These are phyloP conservation scores for Ganoderma multipileum DNA, from an alignment of 1,284 basidiomycete genomes.

Conservation along the genomic window DNA sequence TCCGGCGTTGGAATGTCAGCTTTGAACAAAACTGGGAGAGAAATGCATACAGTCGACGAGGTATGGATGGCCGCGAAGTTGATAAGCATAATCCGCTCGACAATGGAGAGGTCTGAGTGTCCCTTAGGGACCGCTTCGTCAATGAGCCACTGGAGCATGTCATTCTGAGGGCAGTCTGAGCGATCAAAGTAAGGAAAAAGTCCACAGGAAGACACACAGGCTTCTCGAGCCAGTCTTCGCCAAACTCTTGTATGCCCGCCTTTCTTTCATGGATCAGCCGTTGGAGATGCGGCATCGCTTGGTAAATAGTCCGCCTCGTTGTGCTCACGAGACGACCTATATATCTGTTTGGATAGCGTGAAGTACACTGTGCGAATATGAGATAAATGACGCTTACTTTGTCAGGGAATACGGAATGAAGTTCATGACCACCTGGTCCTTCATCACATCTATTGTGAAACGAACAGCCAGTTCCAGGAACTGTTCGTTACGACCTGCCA, in stretches of 20 bases:
- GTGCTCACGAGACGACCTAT: neutral
- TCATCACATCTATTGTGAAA: slow-evolving; percentile 13
- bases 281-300: neutral
- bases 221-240: slow-evolving; percentile 16
- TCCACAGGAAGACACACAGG: slow-evolving; percentile 5
- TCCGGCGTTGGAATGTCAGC: neutral
- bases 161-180: slow-evolving; percentile 26
- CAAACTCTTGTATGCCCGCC: slow-evolving; percentile 8
- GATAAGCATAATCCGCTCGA: slow-evolving; percentile 33
- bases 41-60: slow-evolving; percentile 35
- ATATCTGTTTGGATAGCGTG: neutral
- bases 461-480: slow-evolving; percentile 30
- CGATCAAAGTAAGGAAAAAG: neutral
- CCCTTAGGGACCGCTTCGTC: slow-evolving; percentile 32
- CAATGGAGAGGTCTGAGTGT: slow-evolving; percentile 28
- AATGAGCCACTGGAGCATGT: slow-evolving; percentile 37
- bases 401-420: slow-evolving; percentile 39
- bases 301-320: neutral
- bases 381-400: slow-evolving; percentile 31
- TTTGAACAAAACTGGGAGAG: neutral
- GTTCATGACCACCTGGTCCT: slow-evolving; percentile 18
- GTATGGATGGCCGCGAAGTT: slow-evolving; percentile 45
- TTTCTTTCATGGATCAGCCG: slow-evolving; percentile 5
- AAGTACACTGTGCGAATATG: neutral
- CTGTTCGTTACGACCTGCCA: slow-evolving; percentile 31